Evolutionary conservation across 2,329 filamentous ascomycete genomes (phyloP).

Genomic region (Nothophoma quercina): DNA sequence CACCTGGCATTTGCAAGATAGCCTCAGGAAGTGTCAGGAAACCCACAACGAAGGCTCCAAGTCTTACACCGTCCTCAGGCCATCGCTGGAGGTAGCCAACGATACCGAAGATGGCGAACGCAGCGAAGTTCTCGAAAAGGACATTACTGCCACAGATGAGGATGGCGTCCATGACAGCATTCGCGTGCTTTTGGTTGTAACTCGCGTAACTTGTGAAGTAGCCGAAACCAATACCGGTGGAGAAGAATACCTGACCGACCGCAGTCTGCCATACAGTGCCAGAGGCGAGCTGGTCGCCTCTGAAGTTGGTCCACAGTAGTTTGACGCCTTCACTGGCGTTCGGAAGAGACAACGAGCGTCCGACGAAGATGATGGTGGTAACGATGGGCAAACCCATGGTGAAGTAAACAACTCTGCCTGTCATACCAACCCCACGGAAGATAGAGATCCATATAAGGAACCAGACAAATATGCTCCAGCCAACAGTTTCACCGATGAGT

Average conservation of each 20-base stretch:
- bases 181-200: slow-evolving; percentile 64
- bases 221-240: slow-evolving; percentile 65
- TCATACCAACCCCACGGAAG: slow-evolving; percentile 65
- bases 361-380: slow-evolving; percentile 64
- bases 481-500: slow-evolving; percentile 64
- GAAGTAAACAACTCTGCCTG: slow-evolving; percentile 67
- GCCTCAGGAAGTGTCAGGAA: slow-evolving; percentile 66
- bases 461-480: slow-evolving; percentile 66
- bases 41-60: slow-evolving; percentile 65
- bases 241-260: slow-evolving; percentile 67
- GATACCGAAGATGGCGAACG: slow-evolving; percentile 63
- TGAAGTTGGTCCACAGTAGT: slow-evolving; percentile 59
- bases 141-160: slow-evolving; percentile 64
- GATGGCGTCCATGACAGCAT: slow-evolving; percentile 66
- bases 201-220: slow-evolving; percentile 65
- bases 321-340: slow-evolving; percentile 63
- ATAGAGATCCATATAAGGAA: slow-evolving; percentile 68
- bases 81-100: slow-evolving; percentile 58
- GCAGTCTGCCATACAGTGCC: slow-evolving; percentile 67
- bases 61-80: slow-evolving; percentile 53
- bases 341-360: slow-evolving; percentile 61
- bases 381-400: slow-evolving; percentile 68
- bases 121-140: slow-evolving; percentile 63
- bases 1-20: slow-evolving; percentile 63
- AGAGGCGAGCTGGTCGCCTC: slow-evolving; percentile 58